A percentile compares a stretch with the other conserved stretches of the same genome.
Evolutionary conservation across 2,329 filamentous ascomycete genomes (phyloP).

Genomic region (Fusarium nisikadoi): DNA sequence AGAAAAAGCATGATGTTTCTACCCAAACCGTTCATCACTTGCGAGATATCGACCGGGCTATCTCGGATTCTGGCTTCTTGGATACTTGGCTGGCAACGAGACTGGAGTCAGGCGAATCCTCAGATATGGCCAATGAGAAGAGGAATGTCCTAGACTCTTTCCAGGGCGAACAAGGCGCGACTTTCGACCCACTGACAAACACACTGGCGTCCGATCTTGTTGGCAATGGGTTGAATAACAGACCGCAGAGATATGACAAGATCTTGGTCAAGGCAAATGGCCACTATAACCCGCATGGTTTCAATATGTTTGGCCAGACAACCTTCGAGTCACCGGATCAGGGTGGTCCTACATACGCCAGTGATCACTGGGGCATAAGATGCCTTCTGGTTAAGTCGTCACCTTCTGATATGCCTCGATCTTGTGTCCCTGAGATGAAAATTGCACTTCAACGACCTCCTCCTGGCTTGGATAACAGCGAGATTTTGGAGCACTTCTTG

Average conservation of each 20-base stretch:
- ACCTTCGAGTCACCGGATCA: background rate
- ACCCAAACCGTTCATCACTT: conserved; percentile 57
- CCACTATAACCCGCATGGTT: conserved; percentile 52
- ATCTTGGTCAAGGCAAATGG: conserved; percentile 62
- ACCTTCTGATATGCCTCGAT: background rate
- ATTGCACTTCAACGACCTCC: conserved; percentile 49
- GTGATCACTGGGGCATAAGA: conserved; percentile 69
- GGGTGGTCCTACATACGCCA: conserved; percentile 49
- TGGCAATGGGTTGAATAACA: conserved; percentile 58
- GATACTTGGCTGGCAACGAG: conserved; percentile 64
- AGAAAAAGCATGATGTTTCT: conserved; percentile 65
- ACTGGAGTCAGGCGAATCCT: conserved; percentile 56
- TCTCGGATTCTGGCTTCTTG: conserved; percentile 58
- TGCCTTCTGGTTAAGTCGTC: conserved; percentile 50
- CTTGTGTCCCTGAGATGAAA: background rate
- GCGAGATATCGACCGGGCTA: conserved; percentile 56
- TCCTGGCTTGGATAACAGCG: conserved; percentile 45
- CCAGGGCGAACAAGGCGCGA: conserved; percentile 72
- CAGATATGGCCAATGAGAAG: conserved; percentile 35
- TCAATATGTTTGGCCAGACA: conserved; percentile 66
- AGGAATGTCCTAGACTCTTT: conserved; percentile 52
- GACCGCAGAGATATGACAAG: conserved; percentile 74
- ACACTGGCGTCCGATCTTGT: conserved; percentile 63
- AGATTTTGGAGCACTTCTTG: conserved; percentile 54
- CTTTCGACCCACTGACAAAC: conserved; percentile 70